Evolutionary conservation across 495 filamentous ascomycete genomes (phyloP), one percentile per base, ranked within the genome.

Genomic region (Melanomma pulvis-pyrius): DNA sequence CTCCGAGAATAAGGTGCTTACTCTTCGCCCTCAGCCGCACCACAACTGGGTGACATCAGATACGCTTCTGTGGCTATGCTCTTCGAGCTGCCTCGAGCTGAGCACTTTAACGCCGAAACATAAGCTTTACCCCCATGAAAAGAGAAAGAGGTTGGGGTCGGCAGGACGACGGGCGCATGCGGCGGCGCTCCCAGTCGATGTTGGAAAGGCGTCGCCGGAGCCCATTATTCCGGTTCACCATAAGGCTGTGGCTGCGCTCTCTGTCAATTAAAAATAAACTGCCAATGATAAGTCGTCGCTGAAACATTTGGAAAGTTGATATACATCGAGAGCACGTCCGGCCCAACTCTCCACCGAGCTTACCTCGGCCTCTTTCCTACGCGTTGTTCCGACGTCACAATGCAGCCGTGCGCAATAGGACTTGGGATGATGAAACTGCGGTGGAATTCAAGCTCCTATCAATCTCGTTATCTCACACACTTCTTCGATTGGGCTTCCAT

Each of bases 311-410:
- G 26, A 26, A 34, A 54, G 12, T 25, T 25, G 11, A 48, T 49
- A 65, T 36, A 58, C 24, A 6, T 26, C 19, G 1, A 19, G 19
- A 17, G 25, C 25, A 24, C 50, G 26, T 28, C 28, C 60, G 60
- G 60, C 49, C n/a, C n/a, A n/a, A 65, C 52, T 65, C 51, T 57
- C 21, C 36, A 30, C 61, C 61, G 61, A 51, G 46, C 61, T 65
- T 65, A 65, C 61, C 50, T 19, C 21, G 17, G 24, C 4, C 25
- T 50, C 41, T 39, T 7, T 26, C 6, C 25, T 25, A 2, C 8
- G 17, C 17, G 11, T 13, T 51, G 17, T 54, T 8, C 6, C 28
- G 29, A 54, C 51, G 51, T 54, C 24, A 29, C 51, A 54, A 32
- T 32, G 26, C 51, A 25, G 24, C 51, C 3, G 8, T 19, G 12